Percentiles rank a stretch among this genome's conserved stretches.
phyloP scores from a whole-genome alignment of 768 basidiomycete genomes.

The Lentinula guzmanii region DNA sequence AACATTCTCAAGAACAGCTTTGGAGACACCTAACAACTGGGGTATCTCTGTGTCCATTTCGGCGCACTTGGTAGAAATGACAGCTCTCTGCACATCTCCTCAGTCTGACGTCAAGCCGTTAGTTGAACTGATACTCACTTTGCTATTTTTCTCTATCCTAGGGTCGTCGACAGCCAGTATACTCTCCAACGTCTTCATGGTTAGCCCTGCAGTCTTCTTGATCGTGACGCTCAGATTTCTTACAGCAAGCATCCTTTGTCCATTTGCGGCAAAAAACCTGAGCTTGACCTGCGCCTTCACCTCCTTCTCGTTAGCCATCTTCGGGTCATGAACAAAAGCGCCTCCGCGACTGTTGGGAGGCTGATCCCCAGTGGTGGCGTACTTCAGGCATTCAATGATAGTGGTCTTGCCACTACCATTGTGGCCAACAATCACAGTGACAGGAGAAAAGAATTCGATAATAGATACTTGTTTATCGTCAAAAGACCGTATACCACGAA shows the following conservation, averaged over 20 bases:
- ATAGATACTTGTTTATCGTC: slow-evolving; percentile 92
- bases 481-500: slow-evolving; percentile 91
- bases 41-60: slow-evolving; percentile 96
- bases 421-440: slow-evolving; percentile 97
- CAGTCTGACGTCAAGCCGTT: background rate
- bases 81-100: slow-evolving; percentile 51
- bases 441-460: slow-evolving; percentile 95
- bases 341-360: slow-evolving; percentile 97
- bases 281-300: slow-evolving; percentile 98
- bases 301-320: slow-evolving; percentile 99
- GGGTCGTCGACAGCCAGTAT: slow-evolving; percentile 71
- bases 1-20: slow-evolving; percentile 97
- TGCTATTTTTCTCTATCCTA: slow-evolving; percentile 62
- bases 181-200: slow-evolving; percentile 97
- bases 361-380: slow-evolving; percentile 96
- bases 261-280: slow-evolving; percentile 85
- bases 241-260: slow-evolving; percentile 84
- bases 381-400: slow-evolving; percentile 98
- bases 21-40: slow-evolving; percentile 88
- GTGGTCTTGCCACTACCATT: slow-evolving; percentile 99
- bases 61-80: slow-evolving; percentile 95
- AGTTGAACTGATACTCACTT: slow-evolving; percentile 42
- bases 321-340: slow-evolving; percentile 98
- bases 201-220: slow-evolving; percentile 83
- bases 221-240: slow-evolving; percentile 88